phyloP scores from a whole-genome alignment of 306 rosid species.

The Gastrolobium villosum region DNA sequence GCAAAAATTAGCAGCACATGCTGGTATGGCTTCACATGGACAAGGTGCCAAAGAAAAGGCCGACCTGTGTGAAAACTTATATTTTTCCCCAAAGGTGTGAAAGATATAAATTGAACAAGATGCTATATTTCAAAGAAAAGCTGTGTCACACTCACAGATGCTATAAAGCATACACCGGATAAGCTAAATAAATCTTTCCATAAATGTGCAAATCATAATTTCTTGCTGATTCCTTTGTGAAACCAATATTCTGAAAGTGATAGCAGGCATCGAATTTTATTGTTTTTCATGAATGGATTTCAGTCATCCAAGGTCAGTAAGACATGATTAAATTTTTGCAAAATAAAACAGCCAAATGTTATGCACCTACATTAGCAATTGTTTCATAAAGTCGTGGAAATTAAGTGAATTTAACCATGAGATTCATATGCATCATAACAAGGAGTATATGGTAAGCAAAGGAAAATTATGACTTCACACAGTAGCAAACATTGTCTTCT shows the following conservation, averaged over 20 bases:
- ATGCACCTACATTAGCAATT: constrained; percentile 21
- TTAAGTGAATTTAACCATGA: constrained; percentile 28
- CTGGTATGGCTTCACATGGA: constrained; percentile 32
- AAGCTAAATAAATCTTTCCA: constrained; percentile 17
- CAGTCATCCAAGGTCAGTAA: constrained; percentile 7
- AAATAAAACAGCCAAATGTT: constrained; percentile 38
- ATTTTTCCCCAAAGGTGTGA: constrained; percentile 12
- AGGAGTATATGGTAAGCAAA: constrained; percentile 41
- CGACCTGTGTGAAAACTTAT: neutral
- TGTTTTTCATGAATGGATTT: constrained; percentile 32
- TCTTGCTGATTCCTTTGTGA: constrained; percentile 39
- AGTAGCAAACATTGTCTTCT: constrained; percentile 30
- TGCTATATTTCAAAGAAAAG: constrained; percentile 35
- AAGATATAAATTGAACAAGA: constrained; percentile 26
- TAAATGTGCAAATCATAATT: constrained; percentile 31
- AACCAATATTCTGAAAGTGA: constrained; percentile 42
- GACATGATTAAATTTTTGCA: neutral
- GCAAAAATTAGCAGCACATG: constrained; percentile 19
- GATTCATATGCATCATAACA: constrained; percentile 21
- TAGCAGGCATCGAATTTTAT: constrained; percentile 25
- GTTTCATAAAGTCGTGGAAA: constrained; percentile 19
- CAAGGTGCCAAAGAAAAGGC: constrained; percentile 16
- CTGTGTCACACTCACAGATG: neutral
- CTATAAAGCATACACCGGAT: constrained; percentile 29
- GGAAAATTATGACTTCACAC: constrained; percentile 38